Evolutionary conservation across 2,329 filamentous ascomycete species (phyloP), one percentile per base, ranked within the genome.

Genomic region (Epichloe gansuensis): DNA sequence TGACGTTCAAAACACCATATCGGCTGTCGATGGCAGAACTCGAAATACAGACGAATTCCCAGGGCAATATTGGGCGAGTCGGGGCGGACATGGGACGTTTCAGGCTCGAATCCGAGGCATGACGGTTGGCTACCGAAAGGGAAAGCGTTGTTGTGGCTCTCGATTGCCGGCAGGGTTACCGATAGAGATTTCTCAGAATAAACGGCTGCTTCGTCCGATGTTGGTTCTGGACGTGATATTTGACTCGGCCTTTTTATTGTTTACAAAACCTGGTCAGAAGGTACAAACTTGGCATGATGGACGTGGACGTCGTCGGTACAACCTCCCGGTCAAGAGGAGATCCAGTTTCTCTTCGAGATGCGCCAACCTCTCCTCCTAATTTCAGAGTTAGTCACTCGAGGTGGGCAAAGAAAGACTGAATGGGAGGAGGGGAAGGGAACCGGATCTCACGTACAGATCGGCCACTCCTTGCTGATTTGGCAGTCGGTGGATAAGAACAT

Each of bases 341-440:
- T 77, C 73, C 46, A 77, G 68, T 60, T 77, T 77, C 62, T 76
- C 73, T 63, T 77, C 74, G 42, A 77, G 58, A 49, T 72, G 70
- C 13, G 73, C 73, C n/a, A 77, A 63, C 56, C 74, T 67, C 60
- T 77, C 74, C 56, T 74, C 73, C 74, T 77, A 13, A 15, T 57
- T 23, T 2, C 5, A 3, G 17, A 34, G 42, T 51, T 31, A 35
- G 21, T 53, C 8, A n/a, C 31, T 31, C 31, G 9, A 11, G 31
- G 9, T 8, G 31, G 31, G 1, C 31, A 31, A 31, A 11, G 31
- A 31, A 8, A 8, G 6, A 2, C 17, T 5, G 11, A 3, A 15
- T 15, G 3, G 3, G 28, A 12, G 28, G 15, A 23, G 13, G 17
- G 17, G 15, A n/a, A 13, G 6, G 1, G 6, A 31, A 34, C 17